phyloP scores from a whole-genome alignment of 148 eudicot genomes.

The Silene conica region DNA sequence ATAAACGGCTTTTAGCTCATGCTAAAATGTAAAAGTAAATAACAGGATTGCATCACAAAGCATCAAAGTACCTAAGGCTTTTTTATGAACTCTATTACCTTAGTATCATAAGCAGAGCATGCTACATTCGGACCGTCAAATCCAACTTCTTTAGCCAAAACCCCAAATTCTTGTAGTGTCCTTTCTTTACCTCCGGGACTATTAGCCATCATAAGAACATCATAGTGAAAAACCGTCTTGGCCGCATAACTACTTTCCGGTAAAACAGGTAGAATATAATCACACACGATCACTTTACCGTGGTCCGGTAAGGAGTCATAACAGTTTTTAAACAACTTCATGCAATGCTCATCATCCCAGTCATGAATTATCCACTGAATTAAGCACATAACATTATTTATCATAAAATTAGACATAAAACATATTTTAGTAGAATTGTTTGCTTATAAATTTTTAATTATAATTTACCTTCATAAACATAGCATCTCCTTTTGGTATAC shows the following conservation, averaged over 20 bases:
- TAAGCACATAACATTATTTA: no score
- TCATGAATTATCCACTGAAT: conserved; percentile 68
- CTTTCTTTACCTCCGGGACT: conserved; percentile 17
- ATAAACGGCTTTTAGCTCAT: no score
- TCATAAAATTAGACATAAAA: no score
- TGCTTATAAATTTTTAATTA: background rate
- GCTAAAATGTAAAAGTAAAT: no score
- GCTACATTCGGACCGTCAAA: conserved; percentile 17
- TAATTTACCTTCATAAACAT: conserved; percentile 70
- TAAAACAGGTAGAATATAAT: conserved; percentile 35
- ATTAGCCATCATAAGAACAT: conserved; percentile 13
- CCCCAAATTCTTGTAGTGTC: conserved; percentile 9
- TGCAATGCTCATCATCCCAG: conserved; percentile 75
- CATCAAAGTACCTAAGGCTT: background rate
- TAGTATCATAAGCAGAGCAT: conserved; percentile 18
- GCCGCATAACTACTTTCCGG: background rate
- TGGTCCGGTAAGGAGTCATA: conserved; percentile 56
- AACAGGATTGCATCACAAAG: no score
- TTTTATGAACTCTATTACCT: conserved; percentile 23
- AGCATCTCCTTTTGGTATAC: conserved; percentile 74
- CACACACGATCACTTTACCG: conserved; percentile 75
- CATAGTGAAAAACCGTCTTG: conserved; percentile 6
- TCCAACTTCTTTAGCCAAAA: conserved; percentile 19
- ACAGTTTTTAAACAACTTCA: conserved; percentile 61
- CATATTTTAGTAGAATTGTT: no score